phyloP scores from a whole-genome alignment of 192 early-diverging fungal species.

The Spizellomyces sp. region DNA sequence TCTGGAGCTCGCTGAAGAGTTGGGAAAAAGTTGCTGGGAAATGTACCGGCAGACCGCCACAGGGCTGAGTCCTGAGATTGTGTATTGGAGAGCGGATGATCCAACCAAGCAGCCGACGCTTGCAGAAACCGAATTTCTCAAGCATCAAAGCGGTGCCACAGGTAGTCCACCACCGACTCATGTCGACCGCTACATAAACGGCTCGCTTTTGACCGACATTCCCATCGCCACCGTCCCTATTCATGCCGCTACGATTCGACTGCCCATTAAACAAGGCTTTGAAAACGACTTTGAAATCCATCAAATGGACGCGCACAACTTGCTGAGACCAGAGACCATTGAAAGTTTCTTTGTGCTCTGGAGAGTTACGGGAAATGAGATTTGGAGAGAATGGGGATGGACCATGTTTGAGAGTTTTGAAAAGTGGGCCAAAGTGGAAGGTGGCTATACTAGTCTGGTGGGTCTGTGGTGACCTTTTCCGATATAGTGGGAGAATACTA shows the following conservation, averaged over 20 bases:
- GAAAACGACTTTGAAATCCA: conserved; percentile 68
- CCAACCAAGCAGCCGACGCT: not conserved
- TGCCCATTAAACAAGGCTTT: conserved; percentile 12
- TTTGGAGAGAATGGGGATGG: conserved; percentile 78
- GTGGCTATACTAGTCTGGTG: conserved; percentile 64
- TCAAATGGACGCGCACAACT: conserved; percentile 67
- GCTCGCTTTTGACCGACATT: not conserved
- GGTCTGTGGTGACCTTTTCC: conserved; percentile 4
- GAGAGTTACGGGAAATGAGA: conserved; percentile 79
- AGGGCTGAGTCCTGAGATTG: conserved; percentile 85
- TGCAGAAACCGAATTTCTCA: not conserved
- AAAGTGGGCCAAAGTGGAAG: conserved; percentile 67
- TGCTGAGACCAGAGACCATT: conserved; percentile 87
- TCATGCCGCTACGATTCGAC: conserved; percentile 3
- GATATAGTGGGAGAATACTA: not conserved
- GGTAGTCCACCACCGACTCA: not conserved
- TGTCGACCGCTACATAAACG: conserved; percentile 21
- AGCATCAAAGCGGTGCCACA: not conserved
- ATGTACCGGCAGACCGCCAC: conserved; percentile 81
- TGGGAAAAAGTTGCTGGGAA: conserved; percentile 74
- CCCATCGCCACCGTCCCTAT: conserved; percentile 9
- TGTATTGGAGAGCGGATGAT: conserved; percentile 60
- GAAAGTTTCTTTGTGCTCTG: conserved; percentile 89
- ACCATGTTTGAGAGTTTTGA: conserved; percentile 86
- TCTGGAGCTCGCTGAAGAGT: conserved; percentile 74